phyloP scores from a whole-genome alignment of 2,329 filamentous ascomycete species.

The Aspergillus texensis region DNA sequence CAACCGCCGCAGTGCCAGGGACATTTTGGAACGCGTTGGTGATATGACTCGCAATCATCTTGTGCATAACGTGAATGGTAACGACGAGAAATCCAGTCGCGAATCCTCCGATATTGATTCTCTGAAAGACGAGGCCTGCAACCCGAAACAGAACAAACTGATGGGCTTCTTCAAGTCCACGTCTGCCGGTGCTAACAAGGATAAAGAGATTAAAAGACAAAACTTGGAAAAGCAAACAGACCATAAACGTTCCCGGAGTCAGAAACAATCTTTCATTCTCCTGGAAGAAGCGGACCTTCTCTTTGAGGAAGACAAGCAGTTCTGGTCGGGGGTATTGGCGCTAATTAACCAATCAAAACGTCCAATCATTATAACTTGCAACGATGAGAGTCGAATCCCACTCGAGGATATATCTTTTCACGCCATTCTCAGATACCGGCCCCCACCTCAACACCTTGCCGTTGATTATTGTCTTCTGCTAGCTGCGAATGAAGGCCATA shows the following conservation, averaged over 20 bases:
- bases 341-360: constrained; percentile 84
- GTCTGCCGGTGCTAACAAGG: constrained; percentile 32
- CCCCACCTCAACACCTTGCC: constrained; percentile 67
- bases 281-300: constrained; percentile 92
- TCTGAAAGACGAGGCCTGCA: constrained; percentile 61
- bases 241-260: constrained; percentile 49
- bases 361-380: constrained; percentile 94
- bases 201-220: constrained; percentile 19
- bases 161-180: constrained; percentile 75
- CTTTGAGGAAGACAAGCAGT: constrained; percentile 94
- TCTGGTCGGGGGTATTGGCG: constrained; percentile 80
- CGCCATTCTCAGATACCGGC: constrained; percentile 76
- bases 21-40: constrained; percentile 87
- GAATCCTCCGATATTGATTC: constrained; percentile 40
- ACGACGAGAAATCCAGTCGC: constrained; percentile 26
- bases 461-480: constrained; percentile 80
- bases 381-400: constrained; percentile 82
- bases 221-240: constrained; percentile 26
- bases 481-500: constrained; percentile 86
- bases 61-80: constrained; percentile 59
- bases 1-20: constrained; percentile 80
- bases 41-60: constrained; percentile 97
- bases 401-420: constrained; percentile 74
- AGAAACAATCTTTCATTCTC: constrained; percentile 93
- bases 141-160: constrained; percentile 76